phyloP scores from a whole-genome alignment of 768 basidiomycete genomes.

The Leccinum sublutescens region DNA sequence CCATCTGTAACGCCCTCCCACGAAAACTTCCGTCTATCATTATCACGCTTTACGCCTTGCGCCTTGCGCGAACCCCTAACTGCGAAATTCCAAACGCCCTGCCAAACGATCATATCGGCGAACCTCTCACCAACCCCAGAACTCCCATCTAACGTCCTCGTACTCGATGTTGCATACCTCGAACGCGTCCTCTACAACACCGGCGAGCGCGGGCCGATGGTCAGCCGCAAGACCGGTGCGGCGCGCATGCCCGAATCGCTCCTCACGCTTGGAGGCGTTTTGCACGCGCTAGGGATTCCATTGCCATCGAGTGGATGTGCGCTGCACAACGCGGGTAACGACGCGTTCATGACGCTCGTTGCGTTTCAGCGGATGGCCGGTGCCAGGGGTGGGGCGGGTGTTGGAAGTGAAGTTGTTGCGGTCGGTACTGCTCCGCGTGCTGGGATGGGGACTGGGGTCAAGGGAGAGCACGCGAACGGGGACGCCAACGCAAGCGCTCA shows the following conservation, averaged over 20 bases:
- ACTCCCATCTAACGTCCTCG: slow-evolving; percentile 69
- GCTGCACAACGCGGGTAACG: slow-evolving; percentile 78
- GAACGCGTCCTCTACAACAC: slow-evolving; percentile 61
- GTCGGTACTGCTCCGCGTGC: background rate
- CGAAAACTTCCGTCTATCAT: background rate
- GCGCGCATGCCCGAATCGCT: slow-evolving; percentile 50
- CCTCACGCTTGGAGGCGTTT: slow-evolving; percentile 60
- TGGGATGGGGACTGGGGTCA: background rate
- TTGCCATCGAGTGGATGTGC: slow-evolving; percentile 27
- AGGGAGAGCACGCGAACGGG: background rate
- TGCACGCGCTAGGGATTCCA: slow-evolving; percentile 52
- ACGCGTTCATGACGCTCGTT: slow-evolving; percentile 68
- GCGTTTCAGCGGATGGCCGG: slow-evolving; percentile 69
- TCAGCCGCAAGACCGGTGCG: slow-evolving; percentile 55
- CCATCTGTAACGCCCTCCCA: background rate
- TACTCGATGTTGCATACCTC: slow-evolving; percentile 61
- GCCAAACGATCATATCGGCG: background rate
- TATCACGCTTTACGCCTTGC: background rate
- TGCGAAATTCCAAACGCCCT: background rate
- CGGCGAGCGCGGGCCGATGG: slow-evolving; percentile 60
- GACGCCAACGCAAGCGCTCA: background rate
- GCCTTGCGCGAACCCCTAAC: background rate
- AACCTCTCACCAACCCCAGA: slow-evolving; percentile 38
- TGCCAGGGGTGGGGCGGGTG: slow-evolving; percentile 33
- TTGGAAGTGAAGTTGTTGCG: background rate